These are phyloP conservation scores for Diaporthe sp. DNA, from an alignment of 2,329 filamentous ascomycete genomes.

Conservation along the genomic window DNA sequence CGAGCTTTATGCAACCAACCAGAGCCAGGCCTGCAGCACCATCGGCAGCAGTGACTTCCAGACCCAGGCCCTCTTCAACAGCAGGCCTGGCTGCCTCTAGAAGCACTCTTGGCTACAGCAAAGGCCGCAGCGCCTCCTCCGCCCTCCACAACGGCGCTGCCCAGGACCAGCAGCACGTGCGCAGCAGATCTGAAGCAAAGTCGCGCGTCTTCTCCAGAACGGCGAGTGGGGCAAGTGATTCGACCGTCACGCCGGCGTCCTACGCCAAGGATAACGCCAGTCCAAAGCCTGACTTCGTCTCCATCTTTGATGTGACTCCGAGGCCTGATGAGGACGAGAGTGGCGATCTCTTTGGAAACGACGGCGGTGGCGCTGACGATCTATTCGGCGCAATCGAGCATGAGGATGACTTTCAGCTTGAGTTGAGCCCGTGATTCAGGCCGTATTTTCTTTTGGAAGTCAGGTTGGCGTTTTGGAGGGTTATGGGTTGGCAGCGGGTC, in stretches of 20 bases:
- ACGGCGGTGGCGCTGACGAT: background rate
- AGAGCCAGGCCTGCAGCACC: constrained; percentile 46
- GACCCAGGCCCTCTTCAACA: constrained; percentile 59
- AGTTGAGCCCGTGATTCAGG: constrained; percentile 27
- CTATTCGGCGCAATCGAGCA: constrained; percentile 11
- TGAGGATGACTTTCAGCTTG: constrained; percentile 31
- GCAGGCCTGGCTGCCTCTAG: constrained; percentile 76
- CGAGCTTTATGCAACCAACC: constrained; percentile 40
- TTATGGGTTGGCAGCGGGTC: background rate
- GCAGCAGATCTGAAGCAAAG: constrained; percentile 39
- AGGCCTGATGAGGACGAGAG: constrained; percentile 58
- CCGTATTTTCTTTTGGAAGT: background rate
- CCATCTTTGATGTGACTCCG: constrained; percentile 64
- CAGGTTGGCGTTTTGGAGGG: background rate
- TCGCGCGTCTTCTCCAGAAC: constrained; percentile 48
- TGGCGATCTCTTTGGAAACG: constrained; percentile 62
- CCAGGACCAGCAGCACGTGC: constrained; percentile 42
- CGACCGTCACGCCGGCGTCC: constrained; percentile 63
- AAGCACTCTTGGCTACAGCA: constrained; percentile 88
- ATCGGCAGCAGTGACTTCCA: constrained; percentile 53
- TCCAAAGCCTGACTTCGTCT: constrained; percentile 64
- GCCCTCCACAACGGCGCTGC: constrained; percentile 52
- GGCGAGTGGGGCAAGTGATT: constrained; percentile 53
- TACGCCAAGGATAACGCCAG: constrained; percentile 51
- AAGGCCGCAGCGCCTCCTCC: constrained; percentile 73